phyloP scores from a whole-genome alignment of 208 protist genomes.

The Trypanosoma grayi region DNA sequence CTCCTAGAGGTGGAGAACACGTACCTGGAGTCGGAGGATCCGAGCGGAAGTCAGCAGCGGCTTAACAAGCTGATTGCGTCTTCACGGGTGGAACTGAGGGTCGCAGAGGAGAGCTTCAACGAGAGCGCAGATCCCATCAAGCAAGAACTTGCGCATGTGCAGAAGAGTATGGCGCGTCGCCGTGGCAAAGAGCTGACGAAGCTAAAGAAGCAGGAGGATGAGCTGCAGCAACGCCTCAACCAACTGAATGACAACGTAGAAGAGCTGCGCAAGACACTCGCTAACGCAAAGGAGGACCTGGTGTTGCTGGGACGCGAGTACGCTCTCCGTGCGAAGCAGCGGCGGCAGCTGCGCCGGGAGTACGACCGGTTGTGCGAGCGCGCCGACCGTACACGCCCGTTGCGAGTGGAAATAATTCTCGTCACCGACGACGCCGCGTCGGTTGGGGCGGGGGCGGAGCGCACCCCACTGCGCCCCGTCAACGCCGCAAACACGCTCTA shows the following conservation, averaged over 20 bases:
- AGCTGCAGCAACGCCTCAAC: conserved; percentile 29
- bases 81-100: not conserved
- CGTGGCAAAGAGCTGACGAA: conserved; percentile 62
- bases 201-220: conserved; percentile 54
- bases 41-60: not conserved
- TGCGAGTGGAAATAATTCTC: conserved; percentile 30
- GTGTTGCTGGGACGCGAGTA: conserved; percentile 44
- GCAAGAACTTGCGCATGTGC: conserved; percentile 20
- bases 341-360: conserved; percentile 29
- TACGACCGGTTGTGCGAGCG: conserved; percentile 16
- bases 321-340: conserved; percentile 39
- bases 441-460: not conserved
- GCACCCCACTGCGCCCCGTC: conserved; percentile 4
- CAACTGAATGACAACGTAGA: conserved; percentile 26
- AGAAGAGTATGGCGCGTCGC: conserved; percentile 23
- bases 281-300: conserved; percentile 33
- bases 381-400: conserved; percentile 14
- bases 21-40: not conserved
- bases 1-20: conserved; percentile 11
- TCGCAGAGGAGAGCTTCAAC: conserved; percentile 1
- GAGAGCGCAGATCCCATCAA: not conserved
- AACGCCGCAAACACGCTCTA: conserved; percentile 21
- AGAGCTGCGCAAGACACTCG: conserved; percentile 14
- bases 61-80: conserved; percentile 8
- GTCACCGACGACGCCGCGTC: not conserved